These are phyloP conservation scores for Trypanosoma vivax DNA, from an alignment of 208 protist species.

Conservation along the genomic window DNA sequence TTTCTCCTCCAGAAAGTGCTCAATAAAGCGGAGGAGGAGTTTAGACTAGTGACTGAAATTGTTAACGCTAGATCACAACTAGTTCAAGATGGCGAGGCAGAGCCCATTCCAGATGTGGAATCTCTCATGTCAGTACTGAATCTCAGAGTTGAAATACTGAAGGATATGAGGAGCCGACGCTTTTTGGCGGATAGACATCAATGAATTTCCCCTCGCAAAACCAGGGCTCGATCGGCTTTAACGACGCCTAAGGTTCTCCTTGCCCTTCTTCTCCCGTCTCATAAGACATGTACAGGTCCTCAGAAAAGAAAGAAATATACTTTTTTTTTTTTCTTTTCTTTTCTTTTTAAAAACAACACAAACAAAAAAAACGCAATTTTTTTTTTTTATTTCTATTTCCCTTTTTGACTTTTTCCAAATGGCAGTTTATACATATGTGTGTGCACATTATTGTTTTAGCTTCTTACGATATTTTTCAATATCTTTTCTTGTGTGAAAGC, in stretches of 20 bases:
- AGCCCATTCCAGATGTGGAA: conserved; percentile 55
- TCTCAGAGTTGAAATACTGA: conserved; percentile 42
- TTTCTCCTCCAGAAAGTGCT: conserved; percentile 48
- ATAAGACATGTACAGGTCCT: conserved; percentile 1
- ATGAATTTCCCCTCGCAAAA: not conserved
- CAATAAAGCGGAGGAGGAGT: conserved; percentile 54
- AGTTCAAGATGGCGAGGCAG: conserved; percentile 46
- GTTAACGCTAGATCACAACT: conserved; percentile 46
- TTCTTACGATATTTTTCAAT: not conserved
- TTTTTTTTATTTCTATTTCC: not conserved
- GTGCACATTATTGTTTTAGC: no score
- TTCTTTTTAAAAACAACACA: not conserved
- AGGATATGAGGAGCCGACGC: conserved; percentile 21
- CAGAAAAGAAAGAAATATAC: not conserved
- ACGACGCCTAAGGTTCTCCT: not conserved
- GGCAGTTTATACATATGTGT: no score
- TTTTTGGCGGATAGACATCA: conserved; percentile 10
- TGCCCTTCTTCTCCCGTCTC: no score
- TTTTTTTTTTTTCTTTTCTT: conserved; percentile 4
- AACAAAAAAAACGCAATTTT: conserved; percentile 1
- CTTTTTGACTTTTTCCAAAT: no score
- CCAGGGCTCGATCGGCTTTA: no score
- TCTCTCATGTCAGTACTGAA: conserved; percentile 45
- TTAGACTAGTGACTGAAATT: conserved; percentile 55
- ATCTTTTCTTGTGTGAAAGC: not conserved